Conservation (phyloP, 805 yeast genomes). For the Yarrowia osloensis region DNA sequence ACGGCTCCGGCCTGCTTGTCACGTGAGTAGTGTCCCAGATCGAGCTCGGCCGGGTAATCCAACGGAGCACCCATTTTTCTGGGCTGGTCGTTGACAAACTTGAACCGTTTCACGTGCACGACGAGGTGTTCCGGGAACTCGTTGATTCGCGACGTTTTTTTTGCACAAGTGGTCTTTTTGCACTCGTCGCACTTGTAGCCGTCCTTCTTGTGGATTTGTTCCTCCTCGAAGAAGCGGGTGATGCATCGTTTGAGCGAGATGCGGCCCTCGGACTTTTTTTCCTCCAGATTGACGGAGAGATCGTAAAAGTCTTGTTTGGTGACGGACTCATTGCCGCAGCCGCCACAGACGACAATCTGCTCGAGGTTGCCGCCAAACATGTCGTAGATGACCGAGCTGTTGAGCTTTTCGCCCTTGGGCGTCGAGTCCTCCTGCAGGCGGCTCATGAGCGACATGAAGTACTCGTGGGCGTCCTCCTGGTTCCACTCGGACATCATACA, state of each 20-base stretch:
- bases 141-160: conserved; percentile 70
- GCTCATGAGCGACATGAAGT: conserved; percentile 87
- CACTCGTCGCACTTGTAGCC: conserved; percentile 86
- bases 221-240: conserved; percentile 64
- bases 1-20: conserved; percentile 44
- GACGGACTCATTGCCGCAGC: conserved; percentile 77
- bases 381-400: conserved; percentile 80
- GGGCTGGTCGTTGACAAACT: conserved; percentile 59
- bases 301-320: conserved; percentile 95
- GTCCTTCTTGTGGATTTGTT: conserved; percentile 57
- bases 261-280: conserved; percentile 46
- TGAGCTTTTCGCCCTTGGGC: conserved; percentile 84
- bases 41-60: conserved; percentile 73
- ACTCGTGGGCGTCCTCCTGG: conserved; percentile 97
- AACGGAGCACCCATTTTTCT: conserved; percentile 88
- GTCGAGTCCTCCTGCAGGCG: conserved; percentile 89
- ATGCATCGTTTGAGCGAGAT: conserved; percentile 7
- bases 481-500: conserved; percentile 98
- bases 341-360: conserved; percentile 81
- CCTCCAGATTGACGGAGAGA: conserved; percentile 69
- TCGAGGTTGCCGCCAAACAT: conserved; percentile 89
- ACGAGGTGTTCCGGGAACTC: conserved; percentile 86
- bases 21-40: conserved; percentile 58
- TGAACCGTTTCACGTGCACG: conserved; percentile 86
- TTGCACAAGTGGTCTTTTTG: conserved; percentile 71